phyloP scores from a whole-genome alignment of 2,329 filamentous ascomycete genomes.

The Sporothrix inflata region DNA sequence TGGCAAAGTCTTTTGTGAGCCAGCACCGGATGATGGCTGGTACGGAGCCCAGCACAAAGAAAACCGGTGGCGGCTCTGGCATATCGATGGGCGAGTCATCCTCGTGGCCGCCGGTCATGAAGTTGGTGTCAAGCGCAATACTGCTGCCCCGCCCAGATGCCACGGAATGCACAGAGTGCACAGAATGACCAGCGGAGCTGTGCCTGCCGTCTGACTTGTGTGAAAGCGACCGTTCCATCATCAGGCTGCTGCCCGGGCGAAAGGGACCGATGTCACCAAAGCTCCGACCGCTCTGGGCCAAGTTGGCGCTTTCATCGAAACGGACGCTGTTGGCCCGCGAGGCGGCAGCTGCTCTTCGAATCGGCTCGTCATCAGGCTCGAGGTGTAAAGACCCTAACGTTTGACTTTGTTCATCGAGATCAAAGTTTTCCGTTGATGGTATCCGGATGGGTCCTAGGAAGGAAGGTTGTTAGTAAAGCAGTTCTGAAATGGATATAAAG shows the following conservation, averaged over 20 bases:
- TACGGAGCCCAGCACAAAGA: conserved; percentile 84
- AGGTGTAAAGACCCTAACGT: conserved; percentile 80
- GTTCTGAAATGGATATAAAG: not conserved
- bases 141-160: conserved; percentile 84
- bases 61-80: conserved; percentile 76
- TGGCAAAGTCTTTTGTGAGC: conserved; percentile 88
- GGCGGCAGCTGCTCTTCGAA: conserved; percentile 74
- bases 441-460: conserved; percentile 74
- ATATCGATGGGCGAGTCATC: conserved; percentile 72
- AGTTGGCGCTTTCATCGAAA: conserved; percentile 91
- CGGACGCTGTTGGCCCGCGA: conserved; percentile 96
- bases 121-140: conserved; percentile 77
- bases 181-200: conserved; percentile 85
- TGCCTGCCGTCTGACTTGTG: conserved; percentile 96
- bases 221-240: conserved; percentile 89
- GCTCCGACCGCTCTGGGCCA: conserved; percentile 78
- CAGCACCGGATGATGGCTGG: conserved; percentile 96
- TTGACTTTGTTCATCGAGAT: conserved; percentile 85
- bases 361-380: conserved; percentile 83
- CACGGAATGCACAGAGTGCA: conserved; percentile 68
- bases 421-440: conserved; percentile 81
- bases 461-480: conserved; percentile 11
- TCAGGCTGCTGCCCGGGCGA: conserved; percentile 77
- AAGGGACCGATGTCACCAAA: conserved; percentile 80
- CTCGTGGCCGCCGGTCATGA: conserved; percentile 63